Conservation (phyloP, 306 rosid species). For the Begonia peltatifolia region DNA sequence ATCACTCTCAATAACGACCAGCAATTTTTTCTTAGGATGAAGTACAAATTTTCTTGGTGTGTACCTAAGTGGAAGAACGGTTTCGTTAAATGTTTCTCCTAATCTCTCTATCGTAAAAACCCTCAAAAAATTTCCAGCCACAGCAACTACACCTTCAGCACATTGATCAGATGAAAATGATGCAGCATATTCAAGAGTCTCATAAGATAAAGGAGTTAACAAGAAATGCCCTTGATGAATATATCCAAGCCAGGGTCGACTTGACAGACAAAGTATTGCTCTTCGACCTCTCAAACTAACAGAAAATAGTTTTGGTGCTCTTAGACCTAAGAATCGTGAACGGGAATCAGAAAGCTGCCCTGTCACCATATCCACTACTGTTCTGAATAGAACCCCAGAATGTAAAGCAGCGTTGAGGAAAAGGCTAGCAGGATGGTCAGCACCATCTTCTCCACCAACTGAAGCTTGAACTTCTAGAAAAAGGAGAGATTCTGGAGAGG, state of each 20-base stretch:
- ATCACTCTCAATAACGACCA: conserved; percentile 90
- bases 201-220: conserved; percentile 90
- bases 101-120: conserved; percentile 86
- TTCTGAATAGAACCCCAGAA: conserved; percentile 86
- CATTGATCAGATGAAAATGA: conserved; percentile 94
- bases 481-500: conserved; percentile 90
- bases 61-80: conserved; percentile 90
- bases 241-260: conserved; percentile 98
- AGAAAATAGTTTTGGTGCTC: conserved; percentile 87
- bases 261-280: conserved; percentile 89
- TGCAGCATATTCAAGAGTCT: conserved; percentile 86
- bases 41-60: conserved; percentile 93
- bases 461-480: conserved; percentile 93
- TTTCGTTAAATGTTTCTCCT: conserved; percentile 96
- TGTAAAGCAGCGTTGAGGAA: conserved; percentile 81
- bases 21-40: conserved; percentile 64
- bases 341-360: conserved; percentile 96
- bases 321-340: conserved; percentile 86
- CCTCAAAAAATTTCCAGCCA: conserved; percentile 82
- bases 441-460: conserved; percentile 93
- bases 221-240: conserved; percentile 96
- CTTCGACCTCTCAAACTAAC: conserved; percentile 67
- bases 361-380: conserved; percentile 98
- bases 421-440: conserved; percentile 95
- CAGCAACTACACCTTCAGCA: conserved; percentile 92